Conservation (phyloP, 192 early-diverging fungal genomes). For the Podila horticola region DNA sequence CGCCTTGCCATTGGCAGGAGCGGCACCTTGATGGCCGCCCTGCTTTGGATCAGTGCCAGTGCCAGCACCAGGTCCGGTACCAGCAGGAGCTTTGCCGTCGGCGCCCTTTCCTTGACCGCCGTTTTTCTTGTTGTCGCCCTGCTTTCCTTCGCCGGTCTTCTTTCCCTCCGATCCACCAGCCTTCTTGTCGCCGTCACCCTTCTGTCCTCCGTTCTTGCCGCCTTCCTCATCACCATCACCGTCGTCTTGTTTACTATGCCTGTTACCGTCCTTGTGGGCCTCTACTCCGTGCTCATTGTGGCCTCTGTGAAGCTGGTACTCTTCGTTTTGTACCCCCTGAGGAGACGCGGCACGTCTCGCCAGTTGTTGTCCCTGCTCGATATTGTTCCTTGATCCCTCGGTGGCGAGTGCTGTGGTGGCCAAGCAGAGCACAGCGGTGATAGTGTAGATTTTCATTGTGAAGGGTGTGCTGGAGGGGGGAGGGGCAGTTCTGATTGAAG, state of each 20-base stretch:
- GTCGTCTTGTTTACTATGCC: not conserved
- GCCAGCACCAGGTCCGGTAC: not conserved
- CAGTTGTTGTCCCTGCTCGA: not conserved
- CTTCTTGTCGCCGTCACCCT: not conserved
- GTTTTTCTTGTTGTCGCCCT: not conserved
- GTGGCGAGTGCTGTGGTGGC: slow-evolving; percentile 5
- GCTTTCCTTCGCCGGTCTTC: not conserved
- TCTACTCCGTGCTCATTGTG: not conserved
- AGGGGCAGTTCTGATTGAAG: not conserved
- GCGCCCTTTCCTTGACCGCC: not conserved
- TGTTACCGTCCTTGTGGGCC: slow-evolving; percentile 3
- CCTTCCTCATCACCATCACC: not conserved
- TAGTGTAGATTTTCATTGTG: slow-evolving; percentile 16
- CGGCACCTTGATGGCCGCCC: not conserved
- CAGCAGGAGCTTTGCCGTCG: not conserved
- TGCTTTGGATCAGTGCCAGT: not conserved
- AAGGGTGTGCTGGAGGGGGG: not conserved
- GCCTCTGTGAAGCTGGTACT: too few relatives aligned
- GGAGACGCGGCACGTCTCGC: not conserved
- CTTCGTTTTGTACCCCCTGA: not conserved
- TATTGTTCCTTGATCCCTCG: not conserved
- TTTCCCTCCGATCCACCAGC: not conserved
- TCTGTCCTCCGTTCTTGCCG: not conserved
- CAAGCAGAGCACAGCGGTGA: slow-evolving; percentile 12
- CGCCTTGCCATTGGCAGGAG: not conserved